A percentile compares a stretch with the other conserved stretches of the same genome.
These are phyloP conservation scores for Lablab purpureus DNA, from an alignment of 306 rosid species.

Conservation along the genomic window DNA sequence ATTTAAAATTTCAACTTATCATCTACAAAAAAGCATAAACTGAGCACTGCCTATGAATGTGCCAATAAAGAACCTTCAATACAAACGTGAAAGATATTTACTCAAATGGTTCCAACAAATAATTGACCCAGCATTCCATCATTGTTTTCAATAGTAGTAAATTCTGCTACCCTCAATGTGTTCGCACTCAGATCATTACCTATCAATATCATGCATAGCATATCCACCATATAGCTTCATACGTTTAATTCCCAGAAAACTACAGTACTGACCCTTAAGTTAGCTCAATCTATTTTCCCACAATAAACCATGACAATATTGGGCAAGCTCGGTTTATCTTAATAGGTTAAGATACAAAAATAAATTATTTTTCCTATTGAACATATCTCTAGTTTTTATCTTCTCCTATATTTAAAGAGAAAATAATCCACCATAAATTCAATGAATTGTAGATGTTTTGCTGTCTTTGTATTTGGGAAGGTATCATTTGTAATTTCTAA, in stretches of 20 bases:
- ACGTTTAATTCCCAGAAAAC: neutral
- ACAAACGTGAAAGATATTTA: neutral
- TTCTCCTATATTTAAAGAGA: neutral
- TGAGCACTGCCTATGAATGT: neutral
- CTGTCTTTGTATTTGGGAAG: slow-evolving; percentile 5
- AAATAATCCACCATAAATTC: neutral
- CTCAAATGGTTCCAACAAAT: neutral
- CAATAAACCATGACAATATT: neutral
- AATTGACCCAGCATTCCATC: slow-evolving; percentile 1
- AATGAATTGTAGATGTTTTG: neutral
- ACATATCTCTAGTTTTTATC: neutral
- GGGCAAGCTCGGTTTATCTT: neutral
- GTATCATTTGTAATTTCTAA: neutral
- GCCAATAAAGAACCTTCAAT: neutral
- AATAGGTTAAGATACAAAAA: neutral
- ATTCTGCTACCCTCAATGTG: neutral
- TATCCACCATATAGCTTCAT: neutral
- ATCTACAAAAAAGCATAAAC: neutral
- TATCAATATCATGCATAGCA: slow-evolving; percentile 2
- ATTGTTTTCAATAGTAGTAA: neutral
- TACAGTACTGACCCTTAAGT: neutral
- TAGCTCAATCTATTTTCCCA: neutral
- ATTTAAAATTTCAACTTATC: slow-evolving; percentile 11
- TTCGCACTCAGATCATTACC: slow-evolving; percentile 20
- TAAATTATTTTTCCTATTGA: neutral